Evolutionary conservation across 257 asterid genomes (phyloP).

Genomic region (Perilla frutescens): DNA sequence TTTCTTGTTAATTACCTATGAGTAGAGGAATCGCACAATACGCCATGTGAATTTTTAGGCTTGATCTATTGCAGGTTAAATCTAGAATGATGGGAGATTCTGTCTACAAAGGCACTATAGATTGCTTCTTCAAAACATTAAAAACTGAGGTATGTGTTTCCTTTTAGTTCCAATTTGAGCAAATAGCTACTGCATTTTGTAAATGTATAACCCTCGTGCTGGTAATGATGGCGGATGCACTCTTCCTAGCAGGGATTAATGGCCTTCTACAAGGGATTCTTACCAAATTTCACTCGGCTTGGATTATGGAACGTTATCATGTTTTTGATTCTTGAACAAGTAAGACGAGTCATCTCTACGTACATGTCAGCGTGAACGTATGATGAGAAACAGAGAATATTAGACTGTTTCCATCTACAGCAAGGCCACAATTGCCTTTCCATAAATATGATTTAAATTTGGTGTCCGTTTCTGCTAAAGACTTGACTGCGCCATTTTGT

Average conservation of each 20-base stretch:
- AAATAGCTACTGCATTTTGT: neutral
- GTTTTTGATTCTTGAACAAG: constrained; percentile 83
- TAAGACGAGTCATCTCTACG: constrained; percentile 46
- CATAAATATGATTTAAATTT: neutral
- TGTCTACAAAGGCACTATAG: constrained; percentile 69
- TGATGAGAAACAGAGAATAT: constrained; percentile 4
- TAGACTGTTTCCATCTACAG: neutral
- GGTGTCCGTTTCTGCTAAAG: no score
- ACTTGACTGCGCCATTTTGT: no score
- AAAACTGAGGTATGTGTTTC: constrained; percentile 65
- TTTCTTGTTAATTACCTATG: constrained; percentile 11
- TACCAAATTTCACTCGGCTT: constrained; percentile 78
- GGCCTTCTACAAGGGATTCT: constrained; percentile 90
- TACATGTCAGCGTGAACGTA: neutral
- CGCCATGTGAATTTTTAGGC: neutral
- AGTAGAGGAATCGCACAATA: neutral
- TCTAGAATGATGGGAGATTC: constrained; percentile 99
- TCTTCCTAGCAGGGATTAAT: constrained; percentile 62
- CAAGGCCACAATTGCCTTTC: neutral
- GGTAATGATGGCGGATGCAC: neutral
- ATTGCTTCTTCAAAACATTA: constrained; percentile 80
- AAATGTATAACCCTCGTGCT: no score
- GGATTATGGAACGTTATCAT: constrained; percentile 90
- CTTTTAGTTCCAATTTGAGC: constrained; percentile 29
- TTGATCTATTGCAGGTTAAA: constrained; percentile 64